Base-by-base conservation (phyloP, 352 stramenopile genomes). In the Stephanocyclus meneghinianus region DNA sequence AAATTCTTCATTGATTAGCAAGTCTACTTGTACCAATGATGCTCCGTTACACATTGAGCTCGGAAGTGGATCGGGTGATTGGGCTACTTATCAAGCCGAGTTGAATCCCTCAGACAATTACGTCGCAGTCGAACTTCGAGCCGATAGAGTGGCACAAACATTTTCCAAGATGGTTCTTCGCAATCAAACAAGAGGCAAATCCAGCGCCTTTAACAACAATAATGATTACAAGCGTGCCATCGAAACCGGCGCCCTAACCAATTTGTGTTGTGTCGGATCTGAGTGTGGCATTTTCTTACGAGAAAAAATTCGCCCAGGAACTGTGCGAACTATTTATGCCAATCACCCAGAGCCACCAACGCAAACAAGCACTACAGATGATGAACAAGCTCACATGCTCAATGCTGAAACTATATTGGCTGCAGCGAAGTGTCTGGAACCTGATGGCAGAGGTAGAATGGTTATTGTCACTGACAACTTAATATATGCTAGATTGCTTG, bases 291-390 rank as follows among this genome's bases (percentile, higher is more conserved):
- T 56, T 26, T 91, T 93, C 72, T 70, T 93, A 30, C 66, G 48
- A 45, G 57, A 87, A 32, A 64, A 84, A 69, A 57, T 90, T 18
- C 37, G 48, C 71, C 11, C 60, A 15, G 60, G 66, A 35, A 83
- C 82, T 16, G 65, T 91, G 21, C 77, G 71, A 32, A 87, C 72
- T 8, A 79, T 93, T 65, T 93, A 87, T 74, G 82, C 90, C 13
- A 93, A 93, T 62, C 86, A 92, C 75, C 88, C 88, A 13, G 88
- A 93, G 53, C 88, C 88, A 67, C 88, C 88, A 2, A 93, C 88
- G 13, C 88, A 93, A 84, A 90, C 85, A 26, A 78, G 71, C 11
- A 50, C 74, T 53, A 77, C 76, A 29, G 84, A 57, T n/a, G 59
- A 84, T 11, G 88, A 92, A 84, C 82, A 85, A 51, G 88, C 81